phyloP scores from a whole-genome alignment of 257 asterid genomes.

The Solanum virginianum region DNA sequence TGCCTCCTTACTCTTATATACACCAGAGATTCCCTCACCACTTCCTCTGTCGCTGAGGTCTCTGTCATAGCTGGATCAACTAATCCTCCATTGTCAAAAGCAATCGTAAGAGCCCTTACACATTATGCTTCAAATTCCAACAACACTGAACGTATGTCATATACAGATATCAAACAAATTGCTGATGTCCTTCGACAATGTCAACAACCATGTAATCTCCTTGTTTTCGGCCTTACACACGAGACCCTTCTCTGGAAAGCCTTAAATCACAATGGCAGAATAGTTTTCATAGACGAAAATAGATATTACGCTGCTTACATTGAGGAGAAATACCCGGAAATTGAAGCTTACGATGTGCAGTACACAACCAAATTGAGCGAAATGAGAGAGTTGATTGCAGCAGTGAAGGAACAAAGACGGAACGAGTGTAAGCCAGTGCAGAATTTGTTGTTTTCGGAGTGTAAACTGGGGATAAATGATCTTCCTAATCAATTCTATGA shows the following conservation, averaged over 20 bases:
- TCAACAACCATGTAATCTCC: constrained; percentile 37
- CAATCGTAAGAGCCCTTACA: constrained; percentile 26
- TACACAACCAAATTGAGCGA: constrained; percentile 38
- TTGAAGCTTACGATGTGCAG: constrained; percentile 49
- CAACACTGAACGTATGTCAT: constrained; percentile 32
- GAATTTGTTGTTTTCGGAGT: constrained; percentile 71
- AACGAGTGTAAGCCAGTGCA: constrained; percentile 88
- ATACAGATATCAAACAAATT: constrained; percentile 39
- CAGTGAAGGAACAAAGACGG: constrained; percentile 31
- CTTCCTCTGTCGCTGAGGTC: constrained; percentile 15
- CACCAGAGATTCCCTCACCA: constrained; percentile 57
- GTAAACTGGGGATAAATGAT: constrained; percentile 68
- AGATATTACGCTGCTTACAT: constrained; percentile 39
- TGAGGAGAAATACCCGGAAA: constrained; percentile 40
- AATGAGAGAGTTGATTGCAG: constrained; percentile 31
- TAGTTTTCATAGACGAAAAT: constrained; percentile 45
- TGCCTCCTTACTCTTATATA: constrained; percentile 61
- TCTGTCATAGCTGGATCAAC: constrained; percentile 5
- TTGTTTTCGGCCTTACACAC: constrained; percentile 37
- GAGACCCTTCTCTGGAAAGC: constrained; percentile 54
- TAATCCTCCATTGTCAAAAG: constrained; percentile 7
- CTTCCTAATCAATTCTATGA: constrained; percentile 83
- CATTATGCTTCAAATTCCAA: constrained; percentile 46
- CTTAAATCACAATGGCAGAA: constrained; percentile 31
- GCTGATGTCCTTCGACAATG: constrained; percentile 39